A percentile compares a stretch with the other conserved stretches of the same genome.
phyloP scores from a whole-genome alignment of 2,329 filamentous ascomycete species.

The Teratosphaeria gauchensis region DNA sequence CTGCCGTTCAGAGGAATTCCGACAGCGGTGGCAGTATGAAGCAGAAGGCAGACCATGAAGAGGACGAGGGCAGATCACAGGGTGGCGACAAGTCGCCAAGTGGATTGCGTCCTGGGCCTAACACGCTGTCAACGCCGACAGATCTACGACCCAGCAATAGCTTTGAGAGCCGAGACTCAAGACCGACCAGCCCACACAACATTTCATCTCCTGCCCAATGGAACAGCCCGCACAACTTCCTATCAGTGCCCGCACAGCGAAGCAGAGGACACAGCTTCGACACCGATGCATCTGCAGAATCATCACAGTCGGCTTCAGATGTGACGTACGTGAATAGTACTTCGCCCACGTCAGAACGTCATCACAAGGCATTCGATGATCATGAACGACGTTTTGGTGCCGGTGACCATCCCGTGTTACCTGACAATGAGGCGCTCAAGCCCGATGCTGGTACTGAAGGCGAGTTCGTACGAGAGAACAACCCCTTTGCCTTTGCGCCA shows the following conservation, averaged over 20 bases:
- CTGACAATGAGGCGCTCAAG: conserved; percentile 58
- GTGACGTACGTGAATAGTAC: conserved; percentile 49
- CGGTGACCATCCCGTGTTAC: conserved; percentile 45
- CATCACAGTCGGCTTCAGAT: conserved; percentile 48
- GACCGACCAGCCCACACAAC: conserved; percentile 59
- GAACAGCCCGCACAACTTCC: conserved; percentile 47
- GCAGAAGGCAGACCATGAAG: conserved; percentile 15
- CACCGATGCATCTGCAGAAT: conserved; percentile 47
- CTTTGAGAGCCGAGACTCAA: conserved; percentile 55
- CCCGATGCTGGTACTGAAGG: conserved; percentile 67
- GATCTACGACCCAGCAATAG: conserved; percentile 49
- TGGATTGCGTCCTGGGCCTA: conserved; percentile 10
- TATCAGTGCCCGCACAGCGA: conserved; percentile 53
- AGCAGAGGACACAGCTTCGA: conserved; percentile 59
- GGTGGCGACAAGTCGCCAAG: conserved; percentile 10
- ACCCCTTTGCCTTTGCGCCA: conserved; percentile 74
- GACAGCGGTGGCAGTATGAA: conserved; percentile 26
- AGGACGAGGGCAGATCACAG: conserved; percentile 19
- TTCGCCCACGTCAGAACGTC: conserved; percentile 22
- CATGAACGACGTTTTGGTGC: conserved; percentile 16
- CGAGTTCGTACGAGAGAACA: conserved; percentile 66
- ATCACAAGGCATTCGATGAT: conserved; percentile 18
- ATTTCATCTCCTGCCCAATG: conserved; percentile 52
- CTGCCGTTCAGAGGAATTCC: conserved; percentile 33
- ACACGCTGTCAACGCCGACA: conserved; percentile 22